phyloP scores from a whole-genome alignment of 352 stramenopile species.

The Phytophthora pisi region DNA sequence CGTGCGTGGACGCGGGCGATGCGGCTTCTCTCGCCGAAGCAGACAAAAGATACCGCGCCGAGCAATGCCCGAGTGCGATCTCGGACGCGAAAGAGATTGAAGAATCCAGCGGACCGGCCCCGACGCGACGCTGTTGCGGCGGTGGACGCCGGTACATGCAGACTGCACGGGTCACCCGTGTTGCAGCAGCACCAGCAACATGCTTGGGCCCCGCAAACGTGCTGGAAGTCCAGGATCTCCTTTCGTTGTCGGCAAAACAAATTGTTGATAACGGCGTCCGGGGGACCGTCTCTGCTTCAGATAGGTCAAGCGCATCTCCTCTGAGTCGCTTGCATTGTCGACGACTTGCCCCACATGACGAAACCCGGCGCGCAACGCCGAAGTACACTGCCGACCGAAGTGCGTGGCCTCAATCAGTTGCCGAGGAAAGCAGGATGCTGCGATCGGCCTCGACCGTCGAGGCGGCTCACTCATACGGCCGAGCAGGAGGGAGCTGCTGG shows the following conservation, averaged over 20 bases:
- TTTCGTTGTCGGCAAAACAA: not conserved
- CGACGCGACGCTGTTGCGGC: conserved; percentile 2
- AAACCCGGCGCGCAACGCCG: too few relatives aligned
- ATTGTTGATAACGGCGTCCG: conserved; percentile 7
- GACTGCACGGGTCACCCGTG: not conserved
- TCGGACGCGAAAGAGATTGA: conserved; percentile 11
- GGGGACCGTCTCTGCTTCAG: conserved; percentile 11
- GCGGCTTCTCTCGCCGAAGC: conserved; percentile 13
- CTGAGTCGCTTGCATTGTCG: conserved; percentile 8
- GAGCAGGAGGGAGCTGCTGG: not conserved
- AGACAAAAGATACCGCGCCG: conserved; percentile 6
- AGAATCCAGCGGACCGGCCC: conserved; percentile 7
- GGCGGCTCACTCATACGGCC: not conserved
- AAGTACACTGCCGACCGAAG: not conserved
- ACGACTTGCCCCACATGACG: conserved; percentile 1
- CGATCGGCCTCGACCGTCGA: not conserved
- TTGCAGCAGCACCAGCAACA: not conserved
- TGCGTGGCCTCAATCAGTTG: not conserved
- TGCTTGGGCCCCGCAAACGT: too few relatives aligned
- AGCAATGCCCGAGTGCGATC: conserved; percentile 7
- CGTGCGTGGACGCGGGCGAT: not conserved
- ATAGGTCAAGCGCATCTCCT: conserved; percentile 8
- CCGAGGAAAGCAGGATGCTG: conserved; percentile 1
- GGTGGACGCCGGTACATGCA: too few relatives aligned
- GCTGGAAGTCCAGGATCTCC: too few relatives aligned